Conservation (phyloP, 148 eudicot species). For the Oxyria digyna region DNA sequence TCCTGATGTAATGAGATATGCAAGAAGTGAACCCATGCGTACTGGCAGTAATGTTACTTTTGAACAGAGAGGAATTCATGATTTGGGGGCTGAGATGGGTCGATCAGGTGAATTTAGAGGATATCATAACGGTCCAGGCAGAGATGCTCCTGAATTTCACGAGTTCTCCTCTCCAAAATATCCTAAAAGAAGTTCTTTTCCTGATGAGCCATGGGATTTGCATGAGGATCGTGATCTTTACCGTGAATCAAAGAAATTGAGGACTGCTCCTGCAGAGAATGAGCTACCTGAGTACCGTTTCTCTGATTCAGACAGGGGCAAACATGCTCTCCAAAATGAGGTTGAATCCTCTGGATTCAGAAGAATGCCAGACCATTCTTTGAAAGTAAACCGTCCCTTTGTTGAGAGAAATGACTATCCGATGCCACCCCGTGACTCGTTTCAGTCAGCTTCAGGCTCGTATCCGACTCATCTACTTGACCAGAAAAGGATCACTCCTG, state of each 20-base stretch:
- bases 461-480: conserved; percentile 26
- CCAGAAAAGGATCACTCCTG: conserved; percentile 31
- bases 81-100: conserved; percentile 27
- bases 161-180: conserved; percentile 37
- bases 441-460: conserved; percentile 27
- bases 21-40: conserved; percentile 24
- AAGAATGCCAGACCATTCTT: conserved; percentile 29
- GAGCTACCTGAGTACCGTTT: conserved; percentile 72
- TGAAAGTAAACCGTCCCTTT: conserved; percentile 26
- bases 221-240: conserved; percentile 45
- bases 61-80: conserved; percentile 42
- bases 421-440: conserved; percentile 31
- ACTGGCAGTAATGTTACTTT: conserved; percentile 18
- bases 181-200: conserved; percentile 25
- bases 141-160: conserved; percentile 23
- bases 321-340: conserved; percentile 28
- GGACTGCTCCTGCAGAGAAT: conserved; percentile 37
- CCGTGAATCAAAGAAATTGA: conserved; percentile 49
- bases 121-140: conserved; percentile 24
- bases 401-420: conserved; percentile 34
- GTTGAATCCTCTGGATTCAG: conserved; percentile 24
- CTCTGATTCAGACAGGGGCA: conserved; percentile 37
- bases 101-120: conserved; percentile 21
- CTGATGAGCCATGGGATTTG: conserved; percentile 65
- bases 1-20: conserved; percentile 20